phyloP scores from a whole-genome alignment of 179 eudicot genomes.

The Beta macrorhiza region DNA sequence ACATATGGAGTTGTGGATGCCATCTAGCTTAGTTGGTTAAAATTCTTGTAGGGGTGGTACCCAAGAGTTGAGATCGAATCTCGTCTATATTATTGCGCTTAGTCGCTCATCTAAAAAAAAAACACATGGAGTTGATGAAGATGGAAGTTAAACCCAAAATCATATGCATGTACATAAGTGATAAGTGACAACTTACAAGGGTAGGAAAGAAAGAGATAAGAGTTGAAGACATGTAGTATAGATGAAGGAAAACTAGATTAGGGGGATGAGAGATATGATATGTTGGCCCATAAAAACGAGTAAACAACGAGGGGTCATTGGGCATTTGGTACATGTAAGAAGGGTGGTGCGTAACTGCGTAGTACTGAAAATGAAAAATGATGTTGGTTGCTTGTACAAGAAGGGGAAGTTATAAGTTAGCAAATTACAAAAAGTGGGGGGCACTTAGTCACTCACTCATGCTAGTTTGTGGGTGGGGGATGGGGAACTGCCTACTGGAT shows the following conservation, averaged over 20 bases:
- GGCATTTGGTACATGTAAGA: not conserved
- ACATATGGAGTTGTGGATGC: not conserved
- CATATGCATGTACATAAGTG: not conserved
- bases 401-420: conserved; percentile 13
- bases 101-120: too few species aligned
- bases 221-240: conserved; percentile 2
- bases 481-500: conserved; percentile 3
- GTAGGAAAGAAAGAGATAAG: not conserved
- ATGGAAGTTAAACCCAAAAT: not conserved
- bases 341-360: not conserved
- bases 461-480: conserved; percentile 10
- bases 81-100: too few species aligned
- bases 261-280: conserved; percentile 10
- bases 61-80: too few species aligned
- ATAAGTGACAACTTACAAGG: not conserved
- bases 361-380: not conserved
- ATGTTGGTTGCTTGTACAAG: not conserved
- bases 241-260: conserved; percentile 1
- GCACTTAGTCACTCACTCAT: not conserved
- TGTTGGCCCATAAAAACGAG: conserved; percentile 25
- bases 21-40: too few species aligned
- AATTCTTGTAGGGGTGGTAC: too few species aligned
- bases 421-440: conserved; percentile 16
- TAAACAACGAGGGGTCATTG: not conserved
- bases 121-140: not conserved